Evolutionary conservation across 306 rosid genomes (phyloP).

Genomic region (Trifolium subterraneum): DNA sequence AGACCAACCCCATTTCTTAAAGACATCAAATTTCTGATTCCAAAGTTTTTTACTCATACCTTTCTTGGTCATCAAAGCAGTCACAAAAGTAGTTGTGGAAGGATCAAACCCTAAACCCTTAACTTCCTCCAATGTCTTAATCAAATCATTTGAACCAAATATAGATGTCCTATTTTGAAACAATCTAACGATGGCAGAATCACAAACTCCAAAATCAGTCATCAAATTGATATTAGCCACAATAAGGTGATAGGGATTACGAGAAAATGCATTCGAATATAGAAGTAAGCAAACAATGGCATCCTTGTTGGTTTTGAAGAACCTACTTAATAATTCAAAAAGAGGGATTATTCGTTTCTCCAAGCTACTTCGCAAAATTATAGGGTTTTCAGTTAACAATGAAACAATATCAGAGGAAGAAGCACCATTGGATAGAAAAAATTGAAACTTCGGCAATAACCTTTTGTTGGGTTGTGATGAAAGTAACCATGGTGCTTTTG

Average conservation of each 20-base stretch:
- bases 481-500: background rate
- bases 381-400: background rate
- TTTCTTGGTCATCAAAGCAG: slow-evolving; percentile 21
- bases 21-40: too few relatives aligned
- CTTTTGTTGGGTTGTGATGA: background rate
- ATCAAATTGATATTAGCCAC: background rate
- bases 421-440: background rate
- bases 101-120: background rate
- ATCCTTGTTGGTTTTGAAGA: background rate
- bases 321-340: background rate
- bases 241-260: too few relatives aligned
- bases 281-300: background rate
- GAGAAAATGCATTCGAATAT: too few relatives aligned
- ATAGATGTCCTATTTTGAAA: background rate
- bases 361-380: background rate
- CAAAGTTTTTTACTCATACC: background rate
- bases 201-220: background rate
- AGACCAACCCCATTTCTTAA: too few relatives aligned
- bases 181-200: background rate
- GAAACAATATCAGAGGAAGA: background rate
- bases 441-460: background rate
- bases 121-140: background rate
- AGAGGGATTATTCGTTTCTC: background rate
- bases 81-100: background rate
- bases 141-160: background rate